These are phyloP conservation scores for Amphicarpaea edgeworthii DNA, from an alignment of 306 rosid species.

Conservation along the genomic window DNA sequence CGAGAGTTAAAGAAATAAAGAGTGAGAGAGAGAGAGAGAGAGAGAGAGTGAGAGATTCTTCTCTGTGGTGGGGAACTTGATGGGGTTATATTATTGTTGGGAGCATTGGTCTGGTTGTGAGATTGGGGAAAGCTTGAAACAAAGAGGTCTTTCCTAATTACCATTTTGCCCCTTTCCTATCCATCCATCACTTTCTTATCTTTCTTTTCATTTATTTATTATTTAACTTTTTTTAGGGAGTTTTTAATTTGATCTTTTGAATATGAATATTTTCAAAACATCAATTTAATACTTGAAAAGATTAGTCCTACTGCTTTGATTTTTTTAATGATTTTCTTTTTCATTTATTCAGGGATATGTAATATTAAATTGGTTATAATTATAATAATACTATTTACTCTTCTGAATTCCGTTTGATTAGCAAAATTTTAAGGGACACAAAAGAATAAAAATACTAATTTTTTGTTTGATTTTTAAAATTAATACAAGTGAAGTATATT, in stretches of 20 bases:
- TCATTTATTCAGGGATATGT: neutral
- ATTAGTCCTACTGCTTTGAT: neutral
- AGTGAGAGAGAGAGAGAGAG: slow-evolving; percentile 38
- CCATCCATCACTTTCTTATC: slow-evolving; percentile 30
- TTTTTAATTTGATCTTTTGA: neutral
- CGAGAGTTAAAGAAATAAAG: too few relatives aligned
- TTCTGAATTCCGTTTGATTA: too few relatives aligned
- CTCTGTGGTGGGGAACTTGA: slow-evolving; percentile 54
- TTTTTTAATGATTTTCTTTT: neutral
- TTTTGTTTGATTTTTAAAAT: too few relatives aligned
- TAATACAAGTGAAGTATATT: too few relatives aligned
- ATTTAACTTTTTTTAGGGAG: neutral
- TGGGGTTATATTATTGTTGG: slow-evolving; percentile 72
- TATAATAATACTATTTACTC: too few relatives aligned
- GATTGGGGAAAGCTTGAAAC: slow-evolving; percentile 34
- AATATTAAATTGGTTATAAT: neutral
- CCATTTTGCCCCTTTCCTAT: slow-evolving; percentile 35
- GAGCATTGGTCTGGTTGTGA: slow-evolving; percentile 49
- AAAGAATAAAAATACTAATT: too few relatives aligned
- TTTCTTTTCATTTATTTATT: neutral
- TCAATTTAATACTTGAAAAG: neutral
- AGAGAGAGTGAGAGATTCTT: slow-evolving; percentile 52
- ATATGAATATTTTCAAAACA: neutral
- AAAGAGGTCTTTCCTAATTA: neutral
- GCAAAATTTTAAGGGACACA: too few relatives aligned